Evolutionary conservation across 1,139 yeast species (phyloP).

Genomic region (Geotrichum reessii): DNA sequence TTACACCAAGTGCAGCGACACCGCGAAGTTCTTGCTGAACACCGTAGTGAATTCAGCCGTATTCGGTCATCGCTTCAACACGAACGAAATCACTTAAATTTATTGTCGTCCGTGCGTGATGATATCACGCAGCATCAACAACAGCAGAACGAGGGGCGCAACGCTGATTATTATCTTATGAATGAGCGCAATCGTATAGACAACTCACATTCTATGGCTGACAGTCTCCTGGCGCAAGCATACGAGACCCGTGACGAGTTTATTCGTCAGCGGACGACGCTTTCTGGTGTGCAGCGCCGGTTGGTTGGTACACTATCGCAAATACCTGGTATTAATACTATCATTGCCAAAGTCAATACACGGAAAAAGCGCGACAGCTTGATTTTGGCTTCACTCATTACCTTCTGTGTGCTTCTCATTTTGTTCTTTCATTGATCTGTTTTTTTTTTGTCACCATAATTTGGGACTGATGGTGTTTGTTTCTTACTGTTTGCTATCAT

Average conservation of each 20-base stretch:
- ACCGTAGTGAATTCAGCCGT: conserved; percentile 55
- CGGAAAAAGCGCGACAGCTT: conserved; percentile 83
- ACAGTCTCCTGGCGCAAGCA: conserved; percentile 73
- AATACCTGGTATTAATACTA: conserved; percentile 76
- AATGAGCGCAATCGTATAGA: conserved; percentile 74
- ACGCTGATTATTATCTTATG: conserved; percentile 63
- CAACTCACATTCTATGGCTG: conserved; percentile 69
- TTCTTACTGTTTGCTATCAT: neutral
- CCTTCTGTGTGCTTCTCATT: conserved; percentile 65
- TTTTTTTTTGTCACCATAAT: neutral
- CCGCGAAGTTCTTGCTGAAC: conserved; percentile 68
- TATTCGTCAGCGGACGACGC: conserved; percentile 57
- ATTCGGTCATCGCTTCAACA: conserved; percentile 58
- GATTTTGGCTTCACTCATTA: conserved; percentile 70
- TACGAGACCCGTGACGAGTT: conserved; percentile 85
- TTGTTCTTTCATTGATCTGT: conserved; percentile 40
- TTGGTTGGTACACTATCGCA: conserved; percentile 56
- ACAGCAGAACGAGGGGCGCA: conserved; percentile 37
- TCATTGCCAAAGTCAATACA: conserved; percentile 77
- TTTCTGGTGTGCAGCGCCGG: conserved; percentile 60
- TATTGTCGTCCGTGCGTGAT: conserved; percentile 67
- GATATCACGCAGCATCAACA: conserved; percentile 57
- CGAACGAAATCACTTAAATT: conserved; percentile 68
- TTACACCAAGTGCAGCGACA: conserved; percentile 80
- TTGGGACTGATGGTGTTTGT: neutral